phyloP scores from a whole-genome alignment of 192 early-diverging fungal genomes.

The Coemansia guatemalensis region DNA sequence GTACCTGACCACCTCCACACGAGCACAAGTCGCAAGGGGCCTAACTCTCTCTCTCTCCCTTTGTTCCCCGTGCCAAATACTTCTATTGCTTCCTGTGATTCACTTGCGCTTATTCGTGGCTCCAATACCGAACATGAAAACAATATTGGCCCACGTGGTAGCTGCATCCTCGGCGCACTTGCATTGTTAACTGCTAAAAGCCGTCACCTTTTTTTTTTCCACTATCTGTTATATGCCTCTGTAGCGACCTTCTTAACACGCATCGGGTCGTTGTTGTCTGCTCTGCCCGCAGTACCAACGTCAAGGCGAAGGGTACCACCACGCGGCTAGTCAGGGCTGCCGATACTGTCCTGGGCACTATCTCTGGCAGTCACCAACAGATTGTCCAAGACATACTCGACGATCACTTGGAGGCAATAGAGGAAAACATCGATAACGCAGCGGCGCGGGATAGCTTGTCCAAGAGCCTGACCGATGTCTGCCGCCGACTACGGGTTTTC shows the following conservation, averaged over 20 bases:
- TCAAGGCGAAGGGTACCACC: conserved; percentile 90
- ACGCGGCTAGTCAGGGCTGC: conserved; percentile 60
- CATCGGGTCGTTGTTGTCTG: conserved; percentile 89
- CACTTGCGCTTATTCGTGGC: too few relatives aligned
- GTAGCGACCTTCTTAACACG: conserved; percentile 66
- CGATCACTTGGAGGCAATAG: conserved; percentile 74
- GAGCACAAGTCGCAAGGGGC: not conserved
- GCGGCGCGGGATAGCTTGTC: conserved; percentile 57
- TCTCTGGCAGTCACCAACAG: conserved; percentile 57
- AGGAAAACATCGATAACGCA: conserved; percentile 55
- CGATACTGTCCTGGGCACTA: conserved; percentile 40
- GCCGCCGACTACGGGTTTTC: conserved; percentile 76
- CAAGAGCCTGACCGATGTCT: conserved; percentile 73
- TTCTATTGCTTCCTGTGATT: too few relatives aligned
- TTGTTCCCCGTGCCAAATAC: not conserved
- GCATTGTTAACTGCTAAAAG: conserved; percentile 7
- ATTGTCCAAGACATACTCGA: conserved; percentile 82
- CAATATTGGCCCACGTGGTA: too few relatives aligned
- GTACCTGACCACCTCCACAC: conserved; percentile 16
- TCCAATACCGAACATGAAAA: too few relatives aligned
- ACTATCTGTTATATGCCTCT: not conserved
- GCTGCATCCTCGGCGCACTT: not conserved
- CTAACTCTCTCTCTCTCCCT: not conserved
- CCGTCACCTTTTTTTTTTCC: not conserved
- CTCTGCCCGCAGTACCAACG: conserved; percentile 88